A percentile compares a stretch with the other conserved stretches of the same genome.
These are phyloP conservation scores for Leccinum subfulvum DNA, from an alignment of 1,284 basidiomycete species.

Conservation along the genomic window DNA sequence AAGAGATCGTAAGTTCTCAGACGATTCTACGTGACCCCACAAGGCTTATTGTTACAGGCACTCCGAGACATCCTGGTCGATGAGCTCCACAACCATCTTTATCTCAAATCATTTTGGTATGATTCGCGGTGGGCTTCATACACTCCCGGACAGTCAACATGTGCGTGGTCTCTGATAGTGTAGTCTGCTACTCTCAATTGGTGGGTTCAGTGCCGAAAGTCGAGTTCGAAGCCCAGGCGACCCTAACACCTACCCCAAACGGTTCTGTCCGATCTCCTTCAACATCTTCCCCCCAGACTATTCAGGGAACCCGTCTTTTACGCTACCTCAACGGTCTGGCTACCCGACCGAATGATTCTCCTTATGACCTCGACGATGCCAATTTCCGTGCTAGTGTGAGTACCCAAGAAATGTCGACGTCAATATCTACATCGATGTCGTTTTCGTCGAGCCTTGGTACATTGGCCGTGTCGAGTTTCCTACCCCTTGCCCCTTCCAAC, in stretches of 20 bases:
- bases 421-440: constrained; percentile 31
- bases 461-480: constrained; percentile 17
- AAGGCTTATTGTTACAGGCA: constrained; percentile 50
- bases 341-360: constrained; percentile 78
- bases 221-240: constrained; percentile 55
- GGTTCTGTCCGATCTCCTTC: constrained; percentile 36
- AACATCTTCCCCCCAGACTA: constrained; percentile 29
- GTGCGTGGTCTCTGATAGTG: constrained; percentile 45
- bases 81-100: constrained; percentile 96
- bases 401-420: constrained; percentile 26
- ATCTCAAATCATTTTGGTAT: constrained; percentile 95
- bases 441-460: constrained; percentile 27
- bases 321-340: constrained; percentile 73
- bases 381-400: constrained; percentile 37
- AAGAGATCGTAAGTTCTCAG: constrained; percentile 72
- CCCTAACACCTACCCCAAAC: constrained; percentile 29
- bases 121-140: constrained; percentile 91
- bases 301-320: constrained; percentile 47
- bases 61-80: constrained; percentile 92
- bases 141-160: constrained; percentile 70
- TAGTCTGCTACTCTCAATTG: constrained; percentile 11
- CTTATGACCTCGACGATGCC: constrained; percentile 67
- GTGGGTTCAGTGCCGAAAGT: constrained; percentile 49
- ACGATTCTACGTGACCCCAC: neutral
- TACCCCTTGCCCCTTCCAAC: constrained; percentile 19